Percentiles rank a stretch among this genome's conserved stretches.
These are phyloP conservation scores for Myriosclerotinia curreyana DNA, from an alignment of 2,329 filamentous ascomycete genomes.

Conservation along the genomic window DNA sequence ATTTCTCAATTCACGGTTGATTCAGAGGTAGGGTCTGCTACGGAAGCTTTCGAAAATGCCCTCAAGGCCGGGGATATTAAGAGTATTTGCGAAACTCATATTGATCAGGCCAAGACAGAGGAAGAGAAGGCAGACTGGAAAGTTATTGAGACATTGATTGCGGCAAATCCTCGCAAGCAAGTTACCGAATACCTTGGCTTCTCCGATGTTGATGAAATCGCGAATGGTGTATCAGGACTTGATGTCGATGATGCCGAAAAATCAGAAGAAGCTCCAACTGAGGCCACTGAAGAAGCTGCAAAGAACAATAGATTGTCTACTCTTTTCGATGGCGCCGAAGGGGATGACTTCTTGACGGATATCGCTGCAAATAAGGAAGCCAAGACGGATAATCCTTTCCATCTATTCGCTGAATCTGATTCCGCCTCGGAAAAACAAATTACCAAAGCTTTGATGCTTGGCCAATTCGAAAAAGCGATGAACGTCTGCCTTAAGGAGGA, in stretches of 20 bases:
- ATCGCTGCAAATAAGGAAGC: constrained; percentile 84
- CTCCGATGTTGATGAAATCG: constrained; percentile 48
- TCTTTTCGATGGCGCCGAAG: constrained; percentile 76
- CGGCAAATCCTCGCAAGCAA: constrained; percentile 78
- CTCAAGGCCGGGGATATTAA: constrained; percentile 74
- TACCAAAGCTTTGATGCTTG: constrained; percentile 83
- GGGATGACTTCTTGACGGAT: constrained; percentile 82
- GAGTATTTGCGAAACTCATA: constrained; percentile 75
- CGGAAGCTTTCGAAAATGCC: constrained; percentile 81
- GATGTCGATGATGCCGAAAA: constrained; percentile 40
- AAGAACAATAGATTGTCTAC: constrained; percentile 66
- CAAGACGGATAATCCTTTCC: constrained; percentile 92
- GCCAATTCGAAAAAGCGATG: constrained; percentile 85
- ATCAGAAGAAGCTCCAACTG: constrained; percentile 47
- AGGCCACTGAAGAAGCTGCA: constrained; percentile 47
- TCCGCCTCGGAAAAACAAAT: constrained; percentile 80
- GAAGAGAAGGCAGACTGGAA: constrained; percentile 97
- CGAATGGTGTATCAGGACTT: constrained; percentile 48
- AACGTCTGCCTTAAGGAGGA: constrained; percentile 86
- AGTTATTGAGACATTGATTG: constrained; percentile 84
- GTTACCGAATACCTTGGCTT: constrained; percentile 92
- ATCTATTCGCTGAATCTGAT: constrained; percentile 81
- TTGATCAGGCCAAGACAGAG: constrained; percentile 71
- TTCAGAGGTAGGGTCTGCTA: constrained; percentile 76
- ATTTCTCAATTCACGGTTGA: constrained; percentile 91